These are phyloP conservation scores for Penicillium paxilli DNA, from an alignment of 495 filamentous ascomycete species.

Conservation along the genomic window DNA sequence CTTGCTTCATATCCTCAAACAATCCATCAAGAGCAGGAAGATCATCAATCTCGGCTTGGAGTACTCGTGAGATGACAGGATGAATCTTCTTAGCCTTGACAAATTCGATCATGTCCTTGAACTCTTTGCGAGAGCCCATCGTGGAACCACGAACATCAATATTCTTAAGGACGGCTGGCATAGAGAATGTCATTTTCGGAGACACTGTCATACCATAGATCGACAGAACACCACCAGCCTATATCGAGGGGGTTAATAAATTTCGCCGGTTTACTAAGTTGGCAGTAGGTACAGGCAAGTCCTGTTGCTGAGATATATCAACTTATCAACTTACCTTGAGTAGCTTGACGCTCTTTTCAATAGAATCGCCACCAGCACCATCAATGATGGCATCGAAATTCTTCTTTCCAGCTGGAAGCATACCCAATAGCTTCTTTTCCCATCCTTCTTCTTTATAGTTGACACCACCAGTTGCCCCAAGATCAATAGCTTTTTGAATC, in stretches of 20 bases:
- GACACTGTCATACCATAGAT: constrained; percentile 77
- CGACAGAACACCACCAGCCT: constrained; percentile 65
- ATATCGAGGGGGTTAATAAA: not conserved
- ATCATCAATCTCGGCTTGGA: constrained; percentile 61
- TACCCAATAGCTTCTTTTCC: constrained; percentile 62
- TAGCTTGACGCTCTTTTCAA: constrained; percentile 55
- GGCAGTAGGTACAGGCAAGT: no score
- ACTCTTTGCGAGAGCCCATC: constrained; percentile 76
- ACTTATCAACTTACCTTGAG: constrained; percentile 47
- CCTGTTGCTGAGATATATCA: not conserved
- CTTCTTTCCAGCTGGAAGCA: constrained; percentile 55
- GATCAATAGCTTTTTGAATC: constrained; percentile 57
- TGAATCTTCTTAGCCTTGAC: constrained; percentile 61
- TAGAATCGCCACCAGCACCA: constrained; percentile 75
- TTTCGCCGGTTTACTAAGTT: no score
- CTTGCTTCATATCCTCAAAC: constrained; percentile 74
- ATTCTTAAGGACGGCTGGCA: constrained; percentile 72
- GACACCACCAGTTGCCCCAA: constrained; percentile 72
- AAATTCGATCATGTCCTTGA: constrained; percentile 74
- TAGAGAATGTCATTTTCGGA: constrained; percentile 70
- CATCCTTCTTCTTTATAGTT: constrained; percentile 64
- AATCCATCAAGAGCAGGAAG: constrained; percentile 63
- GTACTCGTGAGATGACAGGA: constrained; percentile 63
- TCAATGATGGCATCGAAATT: constrained; percentile 73
- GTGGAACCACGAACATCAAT: constrained; percentile 70